phyloP scores from a whole-genome alignment of 306 rosid species.

The Malus sylvestris region DNA sequence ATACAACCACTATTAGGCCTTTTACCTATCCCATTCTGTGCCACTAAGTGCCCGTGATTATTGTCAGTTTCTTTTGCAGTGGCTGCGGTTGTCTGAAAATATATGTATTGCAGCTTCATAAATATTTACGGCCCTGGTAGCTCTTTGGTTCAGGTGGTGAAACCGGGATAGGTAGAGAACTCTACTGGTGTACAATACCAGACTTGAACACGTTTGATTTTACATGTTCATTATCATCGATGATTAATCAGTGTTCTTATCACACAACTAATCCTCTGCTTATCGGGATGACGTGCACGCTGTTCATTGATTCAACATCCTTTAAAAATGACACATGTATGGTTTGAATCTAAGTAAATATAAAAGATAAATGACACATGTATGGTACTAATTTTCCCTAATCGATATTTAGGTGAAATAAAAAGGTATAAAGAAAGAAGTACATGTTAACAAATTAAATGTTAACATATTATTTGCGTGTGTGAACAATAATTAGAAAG shows the following conservation, averaged over 20 bases:
- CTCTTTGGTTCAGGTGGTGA: not conserved
- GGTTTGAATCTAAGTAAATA: constrained; percentile 29
- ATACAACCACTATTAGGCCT: no score
- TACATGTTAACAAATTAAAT: not conserved
- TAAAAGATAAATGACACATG: not conserved
- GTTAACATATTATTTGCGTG: not conserved
- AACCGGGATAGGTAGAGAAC: not conserved
- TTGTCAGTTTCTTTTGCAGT: no score
- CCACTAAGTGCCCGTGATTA: no score
- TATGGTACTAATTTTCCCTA: not conserved
- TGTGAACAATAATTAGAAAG: constrained; percentile 30
- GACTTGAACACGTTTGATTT: not conserved
- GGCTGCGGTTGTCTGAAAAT: no score
- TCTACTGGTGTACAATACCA: not conserved
- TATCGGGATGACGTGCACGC: constrained; percentile 4
- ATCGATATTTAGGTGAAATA: no score
- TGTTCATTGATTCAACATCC: not conserved
- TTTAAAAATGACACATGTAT: constrained; percentile 35
- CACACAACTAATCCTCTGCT: not conserved
- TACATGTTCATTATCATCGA: not conserved
- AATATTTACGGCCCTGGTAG: no score
- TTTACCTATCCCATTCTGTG: no score
- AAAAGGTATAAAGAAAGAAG: no score
- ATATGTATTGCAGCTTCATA: no score
- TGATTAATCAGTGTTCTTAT: not conserved